Conservation (phyloP, 345 rosid genomes). For the Excoecaria agallocha region DNA sequence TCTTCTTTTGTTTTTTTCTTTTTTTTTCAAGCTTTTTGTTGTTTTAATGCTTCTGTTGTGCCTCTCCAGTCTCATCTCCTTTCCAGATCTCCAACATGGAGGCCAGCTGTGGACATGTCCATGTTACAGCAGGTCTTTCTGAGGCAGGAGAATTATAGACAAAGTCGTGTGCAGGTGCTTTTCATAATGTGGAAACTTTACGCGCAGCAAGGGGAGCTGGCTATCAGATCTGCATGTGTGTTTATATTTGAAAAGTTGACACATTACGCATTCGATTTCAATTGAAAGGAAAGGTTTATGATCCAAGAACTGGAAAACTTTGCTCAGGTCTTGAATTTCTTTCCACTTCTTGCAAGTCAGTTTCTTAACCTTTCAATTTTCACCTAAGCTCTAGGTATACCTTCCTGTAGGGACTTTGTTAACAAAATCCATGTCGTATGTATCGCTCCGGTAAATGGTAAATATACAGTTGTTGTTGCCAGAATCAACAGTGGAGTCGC, state of each 20-base stretch:
- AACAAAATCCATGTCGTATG: too few species aligned
- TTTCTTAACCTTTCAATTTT: neutral
- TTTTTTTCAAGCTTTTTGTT: too few species aligned
- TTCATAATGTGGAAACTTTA: slow-evolving; percentile 82
- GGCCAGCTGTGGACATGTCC: slow-evolving; percentile 74
- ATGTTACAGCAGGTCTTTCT: slow-evolving; percentile 88
- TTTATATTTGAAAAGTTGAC: slow-evolving; percentile 5
- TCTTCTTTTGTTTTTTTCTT: too few species aligned
- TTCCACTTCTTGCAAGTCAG: neutral
- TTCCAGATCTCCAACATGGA: too few species aligned
- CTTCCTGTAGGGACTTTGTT: too few species aligned
- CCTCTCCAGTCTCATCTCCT: too few species aligned
- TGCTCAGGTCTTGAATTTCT: neutral
- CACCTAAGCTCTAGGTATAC: neutral
- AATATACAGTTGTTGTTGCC: too few species aligned
- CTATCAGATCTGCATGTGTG: slow-evolving; percentile 54
- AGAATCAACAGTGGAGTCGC: too few species aligned
- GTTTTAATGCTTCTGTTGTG: too few species aligned
- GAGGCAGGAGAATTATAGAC: slow-evolving; percentile 65
- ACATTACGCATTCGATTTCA: neutral
- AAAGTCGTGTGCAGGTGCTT: slow-evolving; percentile 71
- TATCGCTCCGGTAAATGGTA: too few species aligned
- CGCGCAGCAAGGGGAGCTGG: slow-evolving; percentile 84
- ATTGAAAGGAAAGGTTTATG: neutral
- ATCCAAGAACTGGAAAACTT: neutral